Conservation (phyloP, 2,329 filamentous ascomycete genomes). For the Pseudogymnoascus sp. region DNA sequence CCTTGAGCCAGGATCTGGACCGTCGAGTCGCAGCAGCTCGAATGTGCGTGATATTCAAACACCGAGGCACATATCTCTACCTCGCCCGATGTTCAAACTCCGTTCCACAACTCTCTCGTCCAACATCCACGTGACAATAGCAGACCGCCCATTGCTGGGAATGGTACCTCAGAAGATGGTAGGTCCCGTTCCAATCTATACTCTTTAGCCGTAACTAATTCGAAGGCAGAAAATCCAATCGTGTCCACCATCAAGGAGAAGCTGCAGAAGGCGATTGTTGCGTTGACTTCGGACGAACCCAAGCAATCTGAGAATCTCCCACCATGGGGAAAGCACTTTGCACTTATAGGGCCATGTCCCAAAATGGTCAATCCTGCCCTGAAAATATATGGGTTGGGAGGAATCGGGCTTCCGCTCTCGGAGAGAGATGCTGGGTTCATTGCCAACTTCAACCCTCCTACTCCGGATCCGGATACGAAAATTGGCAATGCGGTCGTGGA, state of each 20-base stretch:
- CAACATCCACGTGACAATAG: neutral
- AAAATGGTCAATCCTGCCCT: neutral
- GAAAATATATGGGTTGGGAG: neutral
- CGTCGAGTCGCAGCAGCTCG: neutral
- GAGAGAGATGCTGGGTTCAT: slow-evolving; percentile 19
- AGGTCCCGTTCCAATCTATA: neutral
- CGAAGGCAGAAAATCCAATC: neutral
- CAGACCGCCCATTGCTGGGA: neutral
- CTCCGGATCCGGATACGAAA: too few relatives aligned
- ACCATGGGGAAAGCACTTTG: neutral
- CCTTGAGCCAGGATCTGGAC: neutral
- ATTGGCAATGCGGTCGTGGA: too few relatives aligned
- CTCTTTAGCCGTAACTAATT: neutral
- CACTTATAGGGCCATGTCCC: neutral
- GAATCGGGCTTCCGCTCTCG: slow-evolving; percentile 21
- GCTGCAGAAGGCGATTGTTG: neutral
- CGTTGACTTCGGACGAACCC: neutral
- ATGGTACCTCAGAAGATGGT: neutral
- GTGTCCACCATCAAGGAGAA: neutral
- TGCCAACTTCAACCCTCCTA: slow-evolving; percentile 23
- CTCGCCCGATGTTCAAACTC: neutral
- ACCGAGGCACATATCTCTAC: neutral
- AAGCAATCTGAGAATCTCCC: neutral
- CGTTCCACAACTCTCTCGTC: neutral
- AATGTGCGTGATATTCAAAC: neutral